Evolutionary conservation across 768 basidiomycete genomes (phyloP).

Genomic region (Podaxis sp.): DNA sequence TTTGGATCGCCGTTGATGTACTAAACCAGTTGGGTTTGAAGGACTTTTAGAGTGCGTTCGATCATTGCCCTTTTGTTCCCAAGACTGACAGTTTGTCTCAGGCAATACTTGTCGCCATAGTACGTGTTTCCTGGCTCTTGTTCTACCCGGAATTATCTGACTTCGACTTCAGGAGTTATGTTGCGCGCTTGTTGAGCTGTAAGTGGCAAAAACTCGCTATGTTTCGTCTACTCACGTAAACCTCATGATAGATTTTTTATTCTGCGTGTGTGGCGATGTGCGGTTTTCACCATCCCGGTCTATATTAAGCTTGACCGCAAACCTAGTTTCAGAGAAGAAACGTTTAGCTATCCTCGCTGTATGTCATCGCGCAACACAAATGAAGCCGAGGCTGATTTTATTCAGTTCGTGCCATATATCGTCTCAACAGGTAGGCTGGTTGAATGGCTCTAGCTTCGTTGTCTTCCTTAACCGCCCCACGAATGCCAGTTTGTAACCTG

Average conservation of each 20-base stretch:
- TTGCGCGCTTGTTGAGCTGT: conserved; percentile 4
- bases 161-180: background rate
- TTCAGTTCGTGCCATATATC: conserved; percentile 1
- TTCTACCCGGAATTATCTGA: background rate
- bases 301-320: background rate
- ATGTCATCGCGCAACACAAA: background rate
- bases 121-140: background rate
- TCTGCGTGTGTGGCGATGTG: conserved; percentile 8
- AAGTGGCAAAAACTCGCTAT: background rate
- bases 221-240: too few relatives aligned
- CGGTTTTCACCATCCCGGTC: background rate
- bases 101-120: background rate
- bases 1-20: background rate
- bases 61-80: background rate
- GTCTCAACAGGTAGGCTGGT: background rate
- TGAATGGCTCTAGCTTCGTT: background rate
- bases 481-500: background rate
- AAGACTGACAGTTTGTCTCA: background rate
- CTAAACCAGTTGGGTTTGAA: background rate
- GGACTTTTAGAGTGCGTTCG: background rate
- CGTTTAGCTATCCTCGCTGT: conserved; percentile 1
- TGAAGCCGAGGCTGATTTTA: too few relatives aligned
- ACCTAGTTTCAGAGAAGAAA: conserved; percentile 5
- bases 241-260: background rate
- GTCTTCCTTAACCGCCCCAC: background rate